A percentile compares a stretch with the other conserved stretches of the same genome.
Conservation (phyloP, 179 eudicot species). For the Gypsophila paniculata region DNA sequence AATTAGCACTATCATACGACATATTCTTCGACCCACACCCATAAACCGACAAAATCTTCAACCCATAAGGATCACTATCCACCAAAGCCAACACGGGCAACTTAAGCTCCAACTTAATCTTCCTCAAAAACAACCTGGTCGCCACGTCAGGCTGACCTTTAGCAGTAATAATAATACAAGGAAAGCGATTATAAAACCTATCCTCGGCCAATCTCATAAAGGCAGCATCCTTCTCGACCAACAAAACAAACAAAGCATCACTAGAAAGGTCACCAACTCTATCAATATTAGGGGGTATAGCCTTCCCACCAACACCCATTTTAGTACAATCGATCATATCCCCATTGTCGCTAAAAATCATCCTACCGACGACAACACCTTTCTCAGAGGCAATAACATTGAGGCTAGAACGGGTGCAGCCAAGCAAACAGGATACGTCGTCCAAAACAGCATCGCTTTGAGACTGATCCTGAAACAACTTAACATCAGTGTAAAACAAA, state of each 20-base stretch:
- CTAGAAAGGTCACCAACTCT: conserved; percentile 81
- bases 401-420: conserved; percentile 82
- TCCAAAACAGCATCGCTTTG: conserved; percentile 85
- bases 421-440: conserved; percentile 75
- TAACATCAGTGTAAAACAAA: conserved; percentile 87
- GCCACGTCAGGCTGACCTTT: conserved; percentile 99
- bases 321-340: conserved; percentile 90
- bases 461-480: conserved; percentile 76
- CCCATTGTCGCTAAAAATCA: conserved; percentile 76
- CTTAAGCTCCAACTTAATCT: conserved; percentile 77
- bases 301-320: conserved; percentile 97
- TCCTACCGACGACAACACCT: conserved; percentile 84
- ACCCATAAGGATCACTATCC: conserved; percentile 93
- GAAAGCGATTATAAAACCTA: conserved; percentile 83
- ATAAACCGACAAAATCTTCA: conserved; percentile 92
- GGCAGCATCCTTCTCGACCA: conserved; percentile 96
- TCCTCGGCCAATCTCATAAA: conserved; percentile 84
- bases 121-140: conserved; percentile 75
- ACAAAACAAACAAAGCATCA: conserved; percentile 75
- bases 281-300: conserved; percentile 89
- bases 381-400: conserved; percentile 86
- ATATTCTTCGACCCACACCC: conserved; percentile 98
- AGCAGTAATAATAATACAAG: conserved; percentile 82
- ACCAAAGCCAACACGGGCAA: conserved; percentile 86
- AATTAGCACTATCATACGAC: conserved; percentile 94